These are phyloP conservation scores for Cylindrotheca closterium DNA, from an alignment of 108 stramenopile genomes.

Conservation along the genomic window DNA sequence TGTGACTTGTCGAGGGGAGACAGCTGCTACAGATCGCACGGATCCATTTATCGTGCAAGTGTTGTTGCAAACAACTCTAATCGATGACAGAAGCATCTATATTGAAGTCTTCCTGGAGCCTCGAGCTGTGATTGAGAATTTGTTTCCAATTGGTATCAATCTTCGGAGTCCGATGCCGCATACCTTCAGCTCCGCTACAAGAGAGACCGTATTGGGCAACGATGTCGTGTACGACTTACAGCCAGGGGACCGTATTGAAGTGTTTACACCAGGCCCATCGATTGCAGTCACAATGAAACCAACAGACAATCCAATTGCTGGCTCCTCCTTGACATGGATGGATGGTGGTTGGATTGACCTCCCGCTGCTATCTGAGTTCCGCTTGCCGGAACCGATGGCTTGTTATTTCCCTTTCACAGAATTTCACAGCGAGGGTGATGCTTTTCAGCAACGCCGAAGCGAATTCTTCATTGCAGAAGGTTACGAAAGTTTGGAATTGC, in stretches of 20 bases:
- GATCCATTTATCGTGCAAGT: constrained; percentile 46
- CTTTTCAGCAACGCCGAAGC: constrained; percentile 27
- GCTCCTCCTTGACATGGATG: constrained; percentile 73
- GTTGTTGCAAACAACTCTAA: constrained; percentile 39
- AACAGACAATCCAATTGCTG: constrained; percentile 63
- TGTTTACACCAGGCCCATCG: constrained; percentile 81
- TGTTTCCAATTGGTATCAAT: constrained; percentile 55
- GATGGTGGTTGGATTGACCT: constrained; percentile 75
- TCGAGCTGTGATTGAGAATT: constrained; percentile 63
- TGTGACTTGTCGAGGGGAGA: constrained; percentile 16
- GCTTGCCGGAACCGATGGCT: constrained; percentile 57
- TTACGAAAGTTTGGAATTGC: constrained; percentile 23
- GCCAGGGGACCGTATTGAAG: constrained; percentile 56
- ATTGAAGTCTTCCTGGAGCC: constrained; percentile 67
- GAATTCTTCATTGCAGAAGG: constrained; percentile 69
- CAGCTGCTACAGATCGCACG: neutral
- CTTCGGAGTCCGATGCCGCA: constrained; percentile 84
- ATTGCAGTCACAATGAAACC: constrained; percentile 68
- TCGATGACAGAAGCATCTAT: constrained; percentile 47
- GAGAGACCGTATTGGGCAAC: constrained; percentile 13
- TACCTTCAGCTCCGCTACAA: constrained; percentile 42
- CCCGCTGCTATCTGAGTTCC: constrained; percentile 53
- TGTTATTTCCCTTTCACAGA: constrained; percentile 60
- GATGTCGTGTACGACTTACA: constrained; percentile 42
- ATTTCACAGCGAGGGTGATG: neutral